phyloP scores from a whole-genome alignment of 441 rosid species.

The Euphorbia corollata region DNA sequence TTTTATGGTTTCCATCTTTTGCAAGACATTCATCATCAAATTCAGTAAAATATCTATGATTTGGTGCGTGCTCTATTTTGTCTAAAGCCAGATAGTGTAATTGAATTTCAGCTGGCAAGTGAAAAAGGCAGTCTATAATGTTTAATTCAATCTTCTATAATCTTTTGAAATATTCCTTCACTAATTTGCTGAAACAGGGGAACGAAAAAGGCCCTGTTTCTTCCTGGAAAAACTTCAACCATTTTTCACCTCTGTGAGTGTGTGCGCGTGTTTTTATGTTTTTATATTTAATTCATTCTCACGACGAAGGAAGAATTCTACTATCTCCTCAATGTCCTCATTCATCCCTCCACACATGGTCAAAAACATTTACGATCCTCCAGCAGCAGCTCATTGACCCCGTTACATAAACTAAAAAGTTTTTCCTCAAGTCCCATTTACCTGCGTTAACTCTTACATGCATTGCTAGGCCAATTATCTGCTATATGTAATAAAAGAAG shows the following conservation, averaged over 20 bases:
- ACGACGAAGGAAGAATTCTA: background rate
- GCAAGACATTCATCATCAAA: background rate
- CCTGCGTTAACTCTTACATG: too few species aligned
- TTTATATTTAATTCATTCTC: background rate
- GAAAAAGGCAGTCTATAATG: conserved; percentile 3
- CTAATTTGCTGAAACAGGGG: background rate
- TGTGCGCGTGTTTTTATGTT: background rate
- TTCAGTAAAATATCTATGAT: conserved; percentile 14
- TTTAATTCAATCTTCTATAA: background rate
- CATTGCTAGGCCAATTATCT: background rate
- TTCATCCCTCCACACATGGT: background rate
- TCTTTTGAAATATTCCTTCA: background rate
- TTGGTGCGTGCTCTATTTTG: background rate
- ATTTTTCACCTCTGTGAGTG: background rate
- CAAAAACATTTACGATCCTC: background rate
- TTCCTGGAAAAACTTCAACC: background rate
- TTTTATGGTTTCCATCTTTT: background rate
- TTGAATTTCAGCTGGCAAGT: background rate
- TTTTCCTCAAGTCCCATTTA: background rate
- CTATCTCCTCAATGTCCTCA: background rate
- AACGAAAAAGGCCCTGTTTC: background rate
- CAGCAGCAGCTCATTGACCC: background rate
- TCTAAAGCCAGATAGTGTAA: background rate
- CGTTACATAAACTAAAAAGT: background rate
- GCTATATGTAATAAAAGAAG: background rate